Evolutionary conservation across 2,329 filamentous ascomycete genomes (phyloP).

Genomic region (Verticillium isaacii): DNA sequence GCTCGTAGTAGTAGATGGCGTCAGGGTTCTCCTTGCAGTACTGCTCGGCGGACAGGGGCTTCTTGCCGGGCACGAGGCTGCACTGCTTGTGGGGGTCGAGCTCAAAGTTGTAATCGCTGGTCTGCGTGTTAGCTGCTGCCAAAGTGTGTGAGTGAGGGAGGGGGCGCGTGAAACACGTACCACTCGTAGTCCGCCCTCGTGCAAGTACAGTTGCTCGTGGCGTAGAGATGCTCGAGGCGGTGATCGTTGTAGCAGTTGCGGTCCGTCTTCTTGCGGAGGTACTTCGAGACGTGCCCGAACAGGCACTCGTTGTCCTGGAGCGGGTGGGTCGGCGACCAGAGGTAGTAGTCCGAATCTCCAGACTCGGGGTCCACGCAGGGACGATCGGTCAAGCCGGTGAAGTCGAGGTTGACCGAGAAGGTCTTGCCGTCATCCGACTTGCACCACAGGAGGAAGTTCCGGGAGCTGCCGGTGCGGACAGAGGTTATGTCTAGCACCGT

Average conservation of each 20-base stretch:
- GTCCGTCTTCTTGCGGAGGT: slow-evolving; percentile 83
- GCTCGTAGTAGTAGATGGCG: slow-evolving; percentile 72
- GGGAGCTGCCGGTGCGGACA: slow-evolving; percentile 80
- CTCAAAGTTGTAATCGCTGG: slow-evolving; percentile 90
- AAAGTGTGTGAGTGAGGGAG: background rate
- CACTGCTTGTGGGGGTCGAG: slow-evolving; percentile 74
- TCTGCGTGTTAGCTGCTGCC: background rate
- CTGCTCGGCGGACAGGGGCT: slow-evolving; percentile 47
- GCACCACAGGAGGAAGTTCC: slow-evolving; percentile 91
- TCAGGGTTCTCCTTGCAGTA: slow-evolving; percentile 60
- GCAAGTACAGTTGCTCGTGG: slow-evolving; percentile 76
- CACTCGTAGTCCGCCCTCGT: slow-evolving; percentile 88
- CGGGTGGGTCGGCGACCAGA: slow-evolving; percentile 87
- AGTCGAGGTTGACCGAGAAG: slow-evolving; percentile 81
- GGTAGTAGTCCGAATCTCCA: slow-evolving; percentile 65
- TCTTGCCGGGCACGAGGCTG: slow-evolving; percentile 66
- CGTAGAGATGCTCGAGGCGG: slow-evolving; percentile 65
- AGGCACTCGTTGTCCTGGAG: slow-evolving; percentile 73
- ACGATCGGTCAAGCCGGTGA: slow-evolving; percentile 70
- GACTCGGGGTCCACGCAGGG: slow-evolving; percentile 66
- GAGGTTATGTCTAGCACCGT: slow-evolving; percentile 79
- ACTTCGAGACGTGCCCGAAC: slow-evolving; percentile 86
- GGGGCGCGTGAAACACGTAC: slow-evolving; percentile 44
- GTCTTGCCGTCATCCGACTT: slow-evolving; percentile 50
- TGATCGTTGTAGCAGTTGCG: slow-evolving; percentile 77